Evolutionary conservation across 768 basidiomycete species (phyloP).

Genomic region (Rhizopogon rudus): DNA sequence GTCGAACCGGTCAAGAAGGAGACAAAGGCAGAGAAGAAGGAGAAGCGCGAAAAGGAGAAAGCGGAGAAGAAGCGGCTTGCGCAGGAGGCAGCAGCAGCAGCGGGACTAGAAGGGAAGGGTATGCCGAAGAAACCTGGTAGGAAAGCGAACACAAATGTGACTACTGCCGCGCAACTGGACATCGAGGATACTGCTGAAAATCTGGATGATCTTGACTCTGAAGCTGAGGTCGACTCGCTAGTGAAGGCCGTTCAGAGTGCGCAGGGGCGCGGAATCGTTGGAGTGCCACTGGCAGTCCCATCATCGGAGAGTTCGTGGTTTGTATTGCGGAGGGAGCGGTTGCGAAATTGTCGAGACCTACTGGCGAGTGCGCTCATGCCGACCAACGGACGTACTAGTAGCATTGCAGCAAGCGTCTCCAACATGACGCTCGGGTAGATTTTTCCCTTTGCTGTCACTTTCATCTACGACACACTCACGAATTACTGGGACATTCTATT

Average conservation of each 20-base stretch:
- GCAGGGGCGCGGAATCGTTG: slow-evolving; percentile 52
- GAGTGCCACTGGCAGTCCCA: slow-evolving; percentile 65
- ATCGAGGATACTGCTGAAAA: slow-evolving; percentile 66
- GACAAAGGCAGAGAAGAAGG: slow-evolving; percentile 84
- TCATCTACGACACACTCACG: neutral
- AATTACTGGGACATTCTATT: neutral
- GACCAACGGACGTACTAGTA: slow-evolving; percentile 15
- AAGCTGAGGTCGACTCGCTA: slow-evolving; percentile 77
- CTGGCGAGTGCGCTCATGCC: slow-evolving; percentile 46
- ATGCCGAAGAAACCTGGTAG: slow-evolving; percentile 53
- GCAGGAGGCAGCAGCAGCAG: slow-evolving; percentile 63
- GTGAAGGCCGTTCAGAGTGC: slow-evolving; percentile 56
- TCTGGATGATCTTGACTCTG: slow-evolving; percentile 76
- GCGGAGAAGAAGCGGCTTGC: slow-evolving; percentile 75
- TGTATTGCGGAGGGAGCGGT: slow-evolving; percentile 65
- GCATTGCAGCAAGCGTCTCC: slow-evolving; percentile 6
- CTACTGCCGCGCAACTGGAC: slow-evolving; percentile 45
- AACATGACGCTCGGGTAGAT: neutral
- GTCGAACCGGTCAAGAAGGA: slow-evolving; percentile 85
- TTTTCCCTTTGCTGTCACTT: too few relatives aligned
- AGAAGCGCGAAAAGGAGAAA: slow-evolving; percentile 76
- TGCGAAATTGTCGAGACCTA: slow-evolving; percentile 52
- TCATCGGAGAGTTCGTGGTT: slow-evolving; percentile 79
- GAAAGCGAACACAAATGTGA: slow-evolving; percentile 35
- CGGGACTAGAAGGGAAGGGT: slow-evolving; percentile 60